Conservation (phyloP, 2,329 filamentous ascomycete genomes). For the Neofusicoccum ribis region DNA sequence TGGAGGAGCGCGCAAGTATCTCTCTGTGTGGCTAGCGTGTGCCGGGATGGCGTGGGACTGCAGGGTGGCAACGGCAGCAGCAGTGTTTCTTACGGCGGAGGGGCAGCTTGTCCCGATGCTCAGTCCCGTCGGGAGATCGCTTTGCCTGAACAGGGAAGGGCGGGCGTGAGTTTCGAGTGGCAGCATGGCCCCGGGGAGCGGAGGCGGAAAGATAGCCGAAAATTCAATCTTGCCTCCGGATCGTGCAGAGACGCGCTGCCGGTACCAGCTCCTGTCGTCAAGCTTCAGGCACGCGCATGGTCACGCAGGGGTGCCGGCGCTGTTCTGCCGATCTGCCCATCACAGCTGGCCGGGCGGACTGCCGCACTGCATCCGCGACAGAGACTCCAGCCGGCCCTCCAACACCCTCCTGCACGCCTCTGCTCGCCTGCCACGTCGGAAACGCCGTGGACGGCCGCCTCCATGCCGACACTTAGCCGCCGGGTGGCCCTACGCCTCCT, state of each 20-base stretch:
- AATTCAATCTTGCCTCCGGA: not conserved
- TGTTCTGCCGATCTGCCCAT: not conserved
- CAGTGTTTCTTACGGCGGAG: not conserved
- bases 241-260: not conserved
- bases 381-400: not conserved
- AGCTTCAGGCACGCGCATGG: too few relatives aligned
- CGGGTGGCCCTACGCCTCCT: not conserved
- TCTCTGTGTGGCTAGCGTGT: not conserved
- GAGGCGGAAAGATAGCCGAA: constrained; percentile 3
- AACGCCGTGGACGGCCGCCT: not conserved
- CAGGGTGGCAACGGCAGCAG: not conserved
- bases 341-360: too few relatives aligned
- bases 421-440: not conserved
- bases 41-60: not conserved
- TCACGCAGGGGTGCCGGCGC: not conserved
- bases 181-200: not conserved
- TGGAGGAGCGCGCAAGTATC: not conserved
- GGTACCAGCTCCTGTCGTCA: too few relatives aligned
- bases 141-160: not conserved
- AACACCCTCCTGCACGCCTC: not conserved
- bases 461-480: not conserved
- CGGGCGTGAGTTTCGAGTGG: too few relatives aligned
- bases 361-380: not conserved
- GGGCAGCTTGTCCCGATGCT: not conserved
- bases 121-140: not conserved